Conservation (phyloP, 306 rosid genomes). For the Cucurbita moschata region DNA sequence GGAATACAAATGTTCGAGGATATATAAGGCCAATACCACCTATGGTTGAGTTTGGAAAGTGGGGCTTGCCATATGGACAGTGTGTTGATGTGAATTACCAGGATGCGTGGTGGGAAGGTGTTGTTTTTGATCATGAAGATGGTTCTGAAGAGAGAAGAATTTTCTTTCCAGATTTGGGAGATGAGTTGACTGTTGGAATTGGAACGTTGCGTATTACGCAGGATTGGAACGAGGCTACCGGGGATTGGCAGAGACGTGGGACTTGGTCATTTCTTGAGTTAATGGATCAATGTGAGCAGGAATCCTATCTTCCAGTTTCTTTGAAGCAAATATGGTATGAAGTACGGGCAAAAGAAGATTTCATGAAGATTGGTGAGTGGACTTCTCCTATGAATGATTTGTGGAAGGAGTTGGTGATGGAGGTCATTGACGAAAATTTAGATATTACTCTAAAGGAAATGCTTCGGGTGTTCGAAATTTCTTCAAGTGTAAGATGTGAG, state of each 20-base stretch:
- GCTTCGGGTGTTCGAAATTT: constrained; percentile 12
- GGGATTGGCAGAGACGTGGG: constrained; percentile 47
- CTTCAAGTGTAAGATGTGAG: constrained; percentile 10
- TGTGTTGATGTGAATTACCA: constrained; percentile 54
- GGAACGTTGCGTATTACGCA: constrained; percentile 37
- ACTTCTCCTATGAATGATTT: constrained; percentile 30
- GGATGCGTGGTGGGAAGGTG: constrained; percentile 99
- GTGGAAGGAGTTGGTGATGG: constrained; percentile 43
- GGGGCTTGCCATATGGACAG: constrained; percentile 39
- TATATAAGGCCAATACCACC: constrained; percentile 59
- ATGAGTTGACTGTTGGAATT: constrained; percentile 35
- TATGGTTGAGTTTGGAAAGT: constrained; percentile 3
- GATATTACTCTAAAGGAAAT: constrained; percentile 22
- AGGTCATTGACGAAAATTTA: constrained; percentile 35
- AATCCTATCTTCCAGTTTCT: constrained; percentile 33
- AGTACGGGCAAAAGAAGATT: constrained; percentile 23
- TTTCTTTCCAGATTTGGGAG: constrained; percentile 80
- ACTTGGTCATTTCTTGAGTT: constrained; percentile 65
- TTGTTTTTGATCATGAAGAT: constrained; percentile 48
- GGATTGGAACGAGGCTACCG: constrained; percentile 57
- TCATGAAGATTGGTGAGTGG: constrained; percentile 46
- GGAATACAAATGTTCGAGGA: constrained; percentile 17
- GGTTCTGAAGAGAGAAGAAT: constrained; percentile 39
- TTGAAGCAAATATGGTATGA: constrained; percentile 83
- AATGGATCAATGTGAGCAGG: constrained; percentile 37